These are phyloP conservation scores for Scytalidium sp. DNA, from an alignment of 2,329 filamentous ascomycete species.

Conservation along the genomic window DNA sequence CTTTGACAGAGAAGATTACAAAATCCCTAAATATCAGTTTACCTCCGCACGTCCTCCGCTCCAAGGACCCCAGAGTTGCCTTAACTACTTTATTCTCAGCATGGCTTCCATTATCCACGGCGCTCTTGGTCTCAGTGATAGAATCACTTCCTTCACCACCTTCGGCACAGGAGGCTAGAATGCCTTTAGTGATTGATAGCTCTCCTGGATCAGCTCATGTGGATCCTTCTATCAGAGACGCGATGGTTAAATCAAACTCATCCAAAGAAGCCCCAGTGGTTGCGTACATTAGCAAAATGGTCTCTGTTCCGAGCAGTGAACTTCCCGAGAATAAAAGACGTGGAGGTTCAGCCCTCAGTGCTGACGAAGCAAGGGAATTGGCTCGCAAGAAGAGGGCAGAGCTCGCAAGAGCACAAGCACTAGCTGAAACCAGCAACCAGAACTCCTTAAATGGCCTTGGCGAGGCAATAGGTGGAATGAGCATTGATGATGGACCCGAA, in stretches of 20 bases:
- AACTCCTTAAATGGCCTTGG: conserved; percentile 44
- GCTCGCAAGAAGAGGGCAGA: conserved; percentile 87
- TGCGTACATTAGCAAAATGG: conserved; percentile 98
- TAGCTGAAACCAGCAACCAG: conserved; percentile 19
- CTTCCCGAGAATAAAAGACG: conserved; percentile 80
- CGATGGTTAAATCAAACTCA: conserved; percentile 78
- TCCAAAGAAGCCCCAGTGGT: conserved; percentile 73
- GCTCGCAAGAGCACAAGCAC: conserved; percentile 73
- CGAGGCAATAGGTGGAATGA: conserved; percentile 56
- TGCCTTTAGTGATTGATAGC: conserved; percentile 74
- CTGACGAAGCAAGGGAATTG: conserved; percentile 86
- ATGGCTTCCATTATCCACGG: conserved; percentile 92
- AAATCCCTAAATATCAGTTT: conserved; percentile 85
- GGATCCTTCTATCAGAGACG: conserved; percentile 66
- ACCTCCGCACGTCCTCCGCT: conserved; percentile 78
- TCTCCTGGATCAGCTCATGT: conserved; percentile 77
- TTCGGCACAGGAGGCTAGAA: conserved; percentile 72
- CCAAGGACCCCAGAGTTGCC: conserved; percentile 78
- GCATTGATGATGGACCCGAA: conserved; percentile 50
- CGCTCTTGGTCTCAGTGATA: conserved; percentile 87
- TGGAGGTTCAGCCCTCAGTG: conserved; percentile 67
- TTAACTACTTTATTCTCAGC: conserved; percentile 82
- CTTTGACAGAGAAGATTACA: conserved; percentile 87
- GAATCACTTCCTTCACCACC: conserved; percentile 87
- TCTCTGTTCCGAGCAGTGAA: conserved; percentile 90